phyloP scores from a whole-genome alignment of 768 basidiomycete genomes.

The Leccinellum albellum region DNA sequence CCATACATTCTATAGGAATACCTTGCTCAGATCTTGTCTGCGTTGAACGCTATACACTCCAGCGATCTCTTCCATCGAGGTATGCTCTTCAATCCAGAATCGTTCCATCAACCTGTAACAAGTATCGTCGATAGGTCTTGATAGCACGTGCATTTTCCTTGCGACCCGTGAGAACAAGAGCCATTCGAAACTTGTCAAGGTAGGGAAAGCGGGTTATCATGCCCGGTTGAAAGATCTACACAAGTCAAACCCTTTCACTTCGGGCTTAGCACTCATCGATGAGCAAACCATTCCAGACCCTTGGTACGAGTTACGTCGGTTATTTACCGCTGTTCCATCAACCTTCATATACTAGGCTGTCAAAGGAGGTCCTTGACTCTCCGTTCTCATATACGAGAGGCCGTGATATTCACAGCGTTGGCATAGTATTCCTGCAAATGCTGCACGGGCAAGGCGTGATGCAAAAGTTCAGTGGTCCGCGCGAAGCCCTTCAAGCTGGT shows the following conservation, averaged over 20 bases:
- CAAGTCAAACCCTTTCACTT: conserved; percentile 75
- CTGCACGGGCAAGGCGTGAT: conserved; percentile 71
- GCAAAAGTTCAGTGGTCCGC: conserved; percentile 48
- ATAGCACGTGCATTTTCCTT: conserved; percentile 58
- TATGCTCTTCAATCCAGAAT: conserved; percentile 16
- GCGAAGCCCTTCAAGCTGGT: conserved; percentile 58
- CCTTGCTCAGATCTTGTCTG: conserved; percentile 66
- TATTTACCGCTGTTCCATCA: background rate
- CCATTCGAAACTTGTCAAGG: conserved; percentile 65
- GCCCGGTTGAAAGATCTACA: conserved; percentile 76
- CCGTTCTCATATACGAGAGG: conserved; percentile 72
- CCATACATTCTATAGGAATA: conserved; percentile 54
- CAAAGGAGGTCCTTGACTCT: conserved; percentile 75
- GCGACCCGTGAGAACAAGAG: conserved; percentile 45
- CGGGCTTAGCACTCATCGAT: conserved; percentile 12
- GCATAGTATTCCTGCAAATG: conserved; percentile 82
- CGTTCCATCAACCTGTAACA: background rate
- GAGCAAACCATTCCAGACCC: conserved; percentile 27
- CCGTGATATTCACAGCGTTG: conserved; percentile 80
- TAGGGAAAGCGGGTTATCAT: conserved; percentile 70
- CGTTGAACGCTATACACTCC: conserved; percentile 63
- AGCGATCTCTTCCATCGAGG: conserved; percentile 69
- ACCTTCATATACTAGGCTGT: conserved; percentile 46
- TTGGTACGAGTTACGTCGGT: conserved; percentile 15
- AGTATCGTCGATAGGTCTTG: conserved; percentile 43